phyloP scores from a whole-genome alignment of 805 yeast genomes.

The Starmera caribaea region DNA sequence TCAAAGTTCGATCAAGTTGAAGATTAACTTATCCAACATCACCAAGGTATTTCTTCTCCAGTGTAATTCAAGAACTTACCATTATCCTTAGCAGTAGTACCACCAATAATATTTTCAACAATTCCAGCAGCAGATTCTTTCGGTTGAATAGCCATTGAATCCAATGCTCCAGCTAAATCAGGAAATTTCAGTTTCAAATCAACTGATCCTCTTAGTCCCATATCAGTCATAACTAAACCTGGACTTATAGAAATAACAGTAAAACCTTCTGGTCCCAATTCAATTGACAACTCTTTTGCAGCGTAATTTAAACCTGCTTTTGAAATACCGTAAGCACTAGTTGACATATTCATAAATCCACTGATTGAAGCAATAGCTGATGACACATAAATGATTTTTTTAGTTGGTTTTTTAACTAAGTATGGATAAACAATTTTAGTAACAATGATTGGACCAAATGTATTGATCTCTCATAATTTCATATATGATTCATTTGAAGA shows the following conservation, averaged over 20 bases:
- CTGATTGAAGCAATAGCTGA: constrained; percentile 14
- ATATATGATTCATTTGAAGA: neutral
- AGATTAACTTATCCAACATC: too few species aligned
- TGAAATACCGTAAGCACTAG: constrained; percentile 19
- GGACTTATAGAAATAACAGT: constrained; percentile 13
- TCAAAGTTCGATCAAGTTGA: too few species aligned
- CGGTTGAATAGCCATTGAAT: neutral
- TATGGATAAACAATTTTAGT: constrained; percentile 14
- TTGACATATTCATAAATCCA: constrained; percentile 2
- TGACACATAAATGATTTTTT: constrained; percentile 14
- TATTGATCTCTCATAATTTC: constrained; percentile 6
- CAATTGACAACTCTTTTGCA: constrained; percentile 9
- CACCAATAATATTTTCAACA: neutral
- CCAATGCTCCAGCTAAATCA: neutral
- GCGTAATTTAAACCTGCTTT: constrained; percentile 22
- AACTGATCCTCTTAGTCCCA: neutral
- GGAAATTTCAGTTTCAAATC: too few species aligned
- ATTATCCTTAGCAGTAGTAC: neutral
- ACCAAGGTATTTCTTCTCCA: neutral
- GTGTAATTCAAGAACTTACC: neutral
- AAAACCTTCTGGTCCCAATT: constrained; percentile 8
- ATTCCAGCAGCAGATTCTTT: neutral
- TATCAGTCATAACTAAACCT: constrained; percentile 3
- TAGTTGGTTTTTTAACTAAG: constrained; percentile 8
- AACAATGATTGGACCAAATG: constrained; percentile 15